phyloP scores from a whole-genome alignment of 2,329 filamentous ascomycete species.

The Coniella lustricola region DNA sequence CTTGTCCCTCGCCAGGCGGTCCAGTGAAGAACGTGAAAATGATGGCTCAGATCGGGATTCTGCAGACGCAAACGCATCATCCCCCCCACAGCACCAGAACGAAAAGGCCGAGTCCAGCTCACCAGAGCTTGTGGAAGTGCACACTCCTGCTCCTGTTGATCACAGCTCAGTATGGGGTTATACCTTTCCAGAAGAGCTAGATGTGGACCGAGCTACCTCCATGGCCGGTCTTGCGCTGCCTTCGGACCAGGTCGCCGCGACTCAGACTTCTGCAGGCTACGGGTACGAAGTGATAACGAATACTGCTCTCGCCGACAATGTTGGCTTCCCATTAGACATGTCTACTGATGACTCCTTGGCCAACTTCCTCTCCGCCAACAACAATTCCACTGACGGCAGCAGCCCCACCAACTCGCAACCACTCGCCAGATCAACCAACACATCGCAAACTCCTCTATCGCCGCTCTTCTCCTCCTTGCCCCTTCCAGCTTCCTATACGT shows the following conservation, averaged over 20 bases:
- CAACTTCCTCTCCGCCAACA: slow-evolving; percentile 18
- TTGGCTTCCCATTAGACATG: slow-evolving; percentile 42
- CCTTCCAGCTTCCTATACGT: slow-evolving; percentile 48
- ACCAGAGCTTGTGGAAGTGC: slow-evolving; percentile 4
- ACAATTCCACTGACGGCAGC: slow-evolving; percentile 14
- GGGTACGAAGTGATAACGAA: slow-evolving; percentile 42
- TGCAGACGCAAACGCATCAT: neutral
- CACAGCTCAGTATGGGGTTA: slow-evolving; percentile 20
- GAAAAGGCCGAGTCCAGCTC: slow-evolving; percentile 14
- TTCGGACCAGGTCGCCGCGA: slow-evolving; percentile 7
- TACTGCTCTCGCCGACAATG: slow-evolving; percentile 45
- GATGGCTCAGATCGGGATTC: slow-evolving; percentile 14
- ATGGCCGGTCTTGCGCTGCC: slow-evolving; percentile 2
- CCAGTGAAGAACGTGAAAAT: slow-evolving; percentile 30
- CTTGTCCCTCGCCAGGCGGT: slow-evolving; percentile 44
- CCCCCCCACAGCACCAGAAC: slow-evolving; percentile 1
- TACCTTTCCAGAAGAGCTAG: slow-evolving; percentile 21
- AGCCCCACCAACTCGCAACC: neutral
- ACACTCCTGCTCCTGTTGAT: neutral
- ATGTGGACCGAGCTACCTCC: neutral
- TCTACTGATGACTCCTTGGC: slow-evolving; percentile 19
- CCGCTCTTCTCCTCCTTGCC: slow-evolving; percentile 30
- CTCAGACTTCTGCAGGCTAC: slow-evolving; percentile 21
- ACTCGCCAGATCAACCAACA: slow-evolving; percentile 18
- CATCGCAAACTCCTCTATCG: slow-evolving; percentile 16